These are phyloP conservation scores for Geotrichum citri-aurantii DNA, from an alignment of 1,139 yeast species.

Conservation along the genomic window DNA sequence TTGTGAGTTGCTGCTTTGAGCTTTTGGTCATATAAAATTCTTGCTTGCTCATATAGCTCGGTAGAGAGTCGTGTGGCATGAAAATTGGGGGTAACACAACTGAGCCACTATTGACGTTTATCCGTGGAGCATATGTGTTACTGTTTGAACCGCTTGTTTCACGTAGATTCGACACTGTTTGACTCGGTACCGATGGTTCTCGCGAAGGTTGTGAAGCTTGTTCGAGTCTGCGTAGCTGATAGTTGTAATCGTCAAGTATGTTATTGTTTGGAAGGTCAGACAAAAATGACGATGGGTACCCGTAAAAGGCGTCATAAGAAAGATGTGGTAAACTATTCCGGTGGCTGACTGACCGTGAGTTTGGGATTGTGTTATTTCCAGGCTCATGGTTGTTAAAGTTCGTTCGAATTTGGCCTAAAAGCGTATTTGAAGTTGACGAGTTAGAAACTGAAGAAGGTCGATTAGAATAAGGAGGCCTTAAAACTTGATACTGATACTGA, in stretches of 20 bases:
- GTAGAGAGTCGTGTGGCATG: background rate
- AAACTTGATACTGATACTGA: no score
- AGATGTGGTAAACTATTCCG: background rate
- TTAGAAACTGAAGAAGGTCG: background rate
- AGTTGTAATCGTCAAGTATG: background rate
- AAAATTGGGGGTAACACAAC: background rate
- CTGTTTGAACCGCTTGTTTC: background rate
- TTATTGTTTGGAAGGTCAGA: background rate
- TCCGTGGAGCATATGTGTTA: background rate
- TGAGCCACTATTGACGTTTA: background rate
- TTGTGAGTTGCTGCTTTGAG: background rate
- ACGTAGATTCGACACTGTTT: background rate
- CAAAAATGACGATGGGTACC: background rate
- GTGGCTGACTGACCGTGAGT: background rate
- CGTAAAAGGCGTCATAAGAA: background rate
- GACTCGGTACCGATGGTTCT: background rate
- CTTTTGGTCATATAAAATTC: background rate
- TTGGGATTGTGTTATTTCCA: background rate
- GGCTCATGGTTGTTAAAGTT: background rate
- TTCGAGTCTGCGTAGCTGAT: background rate
- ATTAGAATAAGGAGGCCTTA: background rate
- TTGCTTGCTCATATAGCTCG: background rate
- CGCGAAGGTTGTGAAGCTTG: background rate
- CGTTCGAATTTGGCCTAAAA: background rate
- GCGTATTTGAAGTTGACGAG: background rate